phyloP scores from a whole-genome alignment of 1,284 basidiomycete genomes.

The Stereum hirsutum region DNA sequence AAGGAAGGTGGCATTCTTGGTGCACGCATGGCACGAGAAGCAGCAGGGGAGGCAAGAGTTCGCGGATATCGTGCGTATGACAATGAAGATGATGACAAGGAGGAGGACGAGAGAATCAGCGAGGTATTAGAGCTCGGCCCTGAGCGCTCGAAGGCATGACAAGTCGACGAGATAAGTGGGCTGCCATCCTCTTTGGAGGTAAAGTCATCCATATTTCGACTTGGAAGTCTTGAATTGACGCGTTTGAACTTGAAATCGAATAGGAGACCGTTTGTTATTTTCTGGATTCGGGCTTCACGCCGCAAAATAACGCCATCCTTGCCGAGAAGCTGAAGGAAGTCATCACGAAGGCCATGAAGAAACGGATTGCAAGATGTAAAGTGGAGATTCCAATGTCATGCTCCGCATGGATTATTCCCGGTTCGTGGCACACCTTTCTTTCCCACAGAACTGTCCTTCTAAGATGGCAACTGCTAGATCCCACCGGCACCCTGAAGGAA shows the following conservation, averaged over 20 bases:
- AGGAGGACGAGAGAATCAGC: constrained; percentile 17
- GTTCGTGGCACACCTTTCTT: constrained; percentile 15
- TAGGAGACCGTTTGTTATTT: constrained; percentile 28
- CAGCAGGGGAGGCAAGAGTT: constrained; percentile 22
- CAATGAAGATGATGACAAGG: constrained; percentile 14
- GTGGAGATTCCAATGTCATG: constrained; percentile 26
- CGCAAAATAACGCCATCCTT: constrained; percentile 22
- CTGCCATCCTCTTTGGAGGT: too few relatives aligned
- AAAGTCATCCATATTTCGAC: too few relatives aligned
- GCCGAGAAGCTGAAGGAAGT: constrained; percentile 25
- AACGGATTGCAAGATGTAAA: constrained; percentile 15
- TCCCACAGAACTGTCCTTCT: background rate
- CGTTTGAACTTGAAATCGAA: too few relatives aligned
- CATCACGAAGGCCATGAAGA: constrained; percentile 20
- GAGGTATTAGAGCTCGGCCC: too few relatives aligned
- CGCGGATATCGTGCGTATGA: constrained; percentile 11
- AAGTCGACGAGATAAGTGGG: too few relatives aligned
- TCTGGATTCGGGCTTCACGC: constrained; percentile 29
- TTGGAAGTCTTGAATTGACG: too few relatives aligned
- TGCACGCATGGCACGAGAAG: constrained; percentile 21
- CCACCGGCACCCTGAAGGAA: constrained; percentile 23
- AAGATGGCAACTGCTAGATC: constrained; percentile 19
- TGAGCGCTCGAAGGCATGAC: too few relatives aligned
- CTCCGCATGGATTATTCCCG: constrained; percentile 32
- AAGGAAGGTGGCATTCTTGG: constrained; percentile 21